phyloP scores from a whole-genome alignment of 306 rosid genomes.

The Ziziphus jujuba region DNA sequence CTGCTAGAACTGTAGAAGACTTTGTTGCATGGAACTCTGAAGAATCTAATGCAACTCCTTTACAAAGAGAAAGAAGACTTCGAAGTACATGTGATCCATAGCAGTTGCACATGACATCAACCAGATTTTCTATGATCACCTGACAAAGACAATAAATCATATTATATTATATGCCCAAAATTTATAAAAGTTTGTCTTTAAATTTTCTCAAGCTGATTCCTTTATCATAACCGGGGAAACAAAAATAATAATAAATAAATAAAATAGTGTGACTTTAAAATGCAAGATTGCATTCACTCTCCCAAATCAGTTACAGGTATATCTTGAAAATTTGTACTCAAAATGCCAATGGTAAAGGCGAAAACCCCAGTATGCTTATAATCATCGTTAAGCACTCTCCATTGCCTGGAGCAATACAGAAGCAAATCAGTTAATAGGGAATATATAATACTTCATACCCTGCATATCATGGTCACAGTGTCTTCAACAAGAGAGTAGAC shows the following conservation, averaged over 20 bases:
- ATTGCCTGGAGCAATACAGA: background rate
- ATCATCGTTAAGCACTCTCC: background rate
- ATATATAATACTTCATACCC: background rate
- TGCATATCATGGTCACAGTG: conserved; percentile 61
- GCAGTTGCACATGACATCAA: conserved; percentile 75
- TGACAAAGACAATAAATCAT: conserved; percentile 25
- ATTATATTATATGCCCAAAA: background rate
- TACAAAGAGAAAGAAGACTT: conserved; percentile 76
- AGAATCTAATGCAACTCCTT: conserved; percentile 61
- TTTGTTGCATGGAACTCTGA: conserved; percentile 50
- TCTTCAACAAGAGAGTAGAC: conserved; percentile 51
- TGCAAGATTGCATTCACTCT: background rate
- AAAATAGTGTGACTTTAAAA: background rate
- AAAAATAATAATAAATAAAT: too few species aligned
- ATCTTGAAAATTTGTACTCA: background rate
- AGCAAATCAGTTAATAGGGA: background rate
- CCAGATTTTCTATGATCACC: conserved; percentile 60
- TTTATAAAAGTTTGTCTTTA: background rate
- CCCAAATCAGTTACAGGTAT: background rate
- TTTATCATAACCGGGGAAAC: background rate
- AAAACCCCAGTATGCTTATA: conserved; percentile 1
- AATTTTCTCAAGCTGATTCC: background rate
- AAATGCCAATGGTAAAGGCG: conserved; percentile 1
- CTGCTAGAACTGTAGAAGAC: conserved; percentile 57
- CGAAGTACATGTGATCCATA: conserved; percentile 91